Conservation (phyloP, 768 basidiomycete species). For the Cystobasidium onofrii region DNA sequence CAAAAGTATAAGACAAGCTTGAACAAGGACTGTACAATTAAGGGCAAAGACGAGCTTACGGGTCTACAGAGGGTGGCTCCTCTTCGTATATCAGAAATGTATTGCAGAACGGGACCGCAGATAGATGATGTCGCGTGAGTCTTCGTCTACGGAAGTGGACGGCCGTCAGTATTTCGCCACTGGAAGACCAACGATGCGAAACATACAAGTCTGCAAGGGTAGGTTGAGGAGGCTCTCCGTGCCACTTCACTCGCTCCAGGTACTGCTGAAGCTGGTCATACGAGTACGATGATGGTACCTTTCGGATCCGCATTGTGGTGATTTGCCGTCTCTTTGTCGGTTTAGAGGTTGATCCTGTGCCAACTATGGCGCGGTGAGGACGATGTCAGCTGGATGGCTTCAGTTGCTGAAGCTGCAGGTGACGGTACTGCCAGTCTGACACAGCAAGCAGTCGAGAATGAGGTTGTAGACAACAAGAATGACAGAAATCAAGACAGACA, state of each 20-base stretch:
- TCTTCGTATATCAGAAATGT: not conserved
- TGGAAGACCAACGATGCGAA: too few species aligned
- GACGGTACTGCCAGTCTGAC: not conserved
- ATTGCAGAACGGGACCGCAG: not conserved
- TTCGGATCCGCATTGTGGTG: not conserved
- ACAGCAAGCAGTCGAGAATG: not conserved
- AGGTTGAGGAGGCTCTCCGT: not conserved
- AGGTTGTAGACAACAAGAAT: not conserved
- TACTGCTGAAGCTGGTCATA: conserved; percentile 7
- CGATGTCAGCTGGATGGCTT: not conserved
- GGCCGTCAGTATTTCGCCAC: not conserved
- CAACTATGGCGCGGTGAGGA: not conserved
- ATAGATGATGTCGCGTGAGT: not conserved
- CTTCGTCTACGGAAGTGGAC: not conserved
- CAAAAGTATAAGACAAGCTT: not conserved
- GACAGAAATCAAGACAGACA: not conserved
- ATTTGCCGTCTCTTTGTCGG: not conserved
- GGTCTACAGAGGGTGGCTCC: not conserved
- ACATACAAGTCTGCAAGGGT: not conserved
- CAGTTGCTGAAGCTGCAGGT: not conserved
- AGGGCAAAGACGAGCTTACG: not conserved
- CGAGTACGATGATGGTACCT: not conserved
- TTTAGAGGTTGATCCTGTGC: not conserved
- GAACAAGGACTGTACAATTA: not conserved
- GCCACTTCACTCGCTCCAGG: not conserved